These are phyloP conservation scores for Saxispiralis lemnorum DNA, from an alignment of 495 filamentous ascomycete species.

Conservation along the genomic window DNA sequence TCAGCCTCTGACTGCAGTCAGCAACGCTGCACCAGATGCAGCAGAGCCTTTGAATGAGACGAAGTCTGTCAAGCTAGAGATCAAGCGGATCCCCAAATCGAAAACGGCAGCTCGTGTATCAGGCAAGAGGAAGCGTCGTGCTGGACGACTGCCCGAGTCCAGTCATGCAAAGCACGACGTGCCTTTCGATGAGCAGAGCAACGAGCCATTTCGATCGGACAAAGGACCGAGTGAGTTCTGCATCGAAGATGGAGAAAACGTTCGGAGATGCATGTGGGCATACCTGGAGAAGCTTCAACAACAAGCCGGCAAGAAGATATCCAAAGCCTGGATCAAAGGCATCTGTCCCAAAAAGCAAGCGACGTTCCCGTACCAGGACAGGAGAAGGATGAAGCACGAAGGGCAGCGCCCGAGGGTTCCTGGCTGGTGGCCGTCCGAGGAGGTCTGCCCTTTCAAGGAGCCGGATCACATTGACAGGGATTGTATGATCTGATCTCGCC, in stretches of 20 bases:
- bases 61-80: too few species aligned
- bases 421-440: conserved; percentile 55
- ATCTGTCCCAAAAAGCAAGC: conserved; percentile 79
- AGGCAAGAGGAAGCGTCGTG: too few species aligned
- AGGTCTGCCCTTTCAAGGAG: conserved; percentile 52
- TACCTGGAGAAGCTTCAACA: conserved; percentile 55
- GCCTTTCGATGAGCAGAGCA: too few species aligned
- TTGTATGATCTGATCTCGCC: too few species aligned
- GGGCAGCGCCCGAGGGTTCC: conserved; percentile 34
- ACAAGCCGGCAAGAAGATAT: conserved; percentile 51
- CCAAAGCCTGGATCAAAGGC: conserved; percentile 65
- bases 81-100: too few species aligned
- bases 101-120: too few species aligned
- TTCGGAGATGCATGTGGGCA: conserved; percentile 38
- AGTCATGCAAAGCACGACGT: too few species aligned
- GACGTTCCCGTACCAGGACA: conserved; percentile 58
- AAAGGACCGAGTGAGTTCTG: not conserved
- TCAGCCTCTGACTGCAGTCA: too few species aligned
- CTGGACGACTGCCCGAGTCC: too few species aligned
- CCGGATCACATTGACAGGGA: conserved; percentile 58
- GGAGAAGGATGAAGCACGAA: conserved; percentile 11
- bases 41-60: too few species aligned
- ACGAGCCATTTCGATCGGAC: too few species aligned
- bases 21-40: too few species aligned
- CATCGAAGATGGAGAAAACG: conserved; percentile 7